A percentile compares a stretch with the other conserved stretches of the same genome.
Evolutionary conservation across 2,329 filamentous ascomycete species (phyloP).

Genomic region (Neurospora sp.): DNA sequence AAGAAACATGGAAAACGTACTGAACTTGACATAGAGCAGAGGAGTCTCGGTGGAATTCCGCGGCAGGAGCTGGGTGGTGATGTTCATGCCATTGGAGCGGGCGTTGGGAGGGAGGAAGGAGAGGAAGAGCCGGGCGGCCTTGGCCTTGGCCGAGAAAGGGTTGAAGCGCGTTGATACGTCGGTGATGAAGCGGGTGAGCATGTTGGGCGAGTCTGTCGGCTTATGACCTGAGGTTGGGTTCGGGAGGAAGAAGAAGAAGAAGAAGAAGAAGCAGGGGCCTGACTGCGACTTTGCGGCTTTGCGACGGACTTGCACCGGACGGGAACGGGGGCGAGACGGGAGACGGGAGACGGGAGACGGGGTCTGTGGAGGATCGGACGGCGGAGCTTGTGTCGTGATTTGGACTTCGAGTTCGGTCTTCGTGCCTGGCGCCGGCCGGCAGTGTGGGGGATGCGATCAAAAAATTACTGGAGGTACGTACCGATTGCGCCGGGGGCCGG

Average conservation of each 20-base stretch:
- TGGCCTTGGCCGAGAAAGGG: constrained; percentile 71
- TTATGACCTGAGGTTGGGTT: no score
- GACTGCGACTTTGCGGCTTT: neutral
- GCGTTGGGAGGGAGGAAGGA: constrained; percentile 73
- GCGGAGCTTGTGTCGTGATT: neutral
- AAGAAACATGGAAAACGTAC: constrained; percentile 37
- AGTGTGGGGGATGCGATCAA: neutral
- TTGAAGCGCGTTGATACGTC: constrained; percentile 82
- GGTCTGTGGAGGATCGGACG: neutral
- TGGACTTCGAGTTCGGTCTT: neutral
- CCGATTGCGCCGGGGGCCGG: neutral
- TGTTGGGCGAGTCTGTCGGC: constrained; percentile 29
- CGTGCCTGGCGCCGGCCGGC: neutral
- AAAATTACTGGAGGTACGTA: neutral
- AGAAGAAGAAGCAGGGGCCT: neutral
- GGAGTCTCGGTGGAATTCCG: constrained; percentile 58
- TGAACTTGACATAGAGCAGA: constrained; percentile 72
- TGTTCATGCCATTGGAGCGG: constrained; percentile 60
- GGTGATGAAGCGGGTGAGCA: constrained; percentile 83
- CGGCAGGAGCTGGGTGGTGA: constrained; percentile 68
- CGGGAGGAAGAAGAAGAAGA: no score
- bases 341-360: neutral
- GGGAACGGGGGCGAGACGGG: neutral
- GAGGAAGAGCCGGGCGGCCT: constrained; percentile 81
- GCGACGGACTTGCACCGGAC: neutral